These are phyloP conservation scores for Xylaria polymorpha DNA, from an alignment of 2,329 filamentous ascomycete species.

Conservation along the genomic window DNA sequence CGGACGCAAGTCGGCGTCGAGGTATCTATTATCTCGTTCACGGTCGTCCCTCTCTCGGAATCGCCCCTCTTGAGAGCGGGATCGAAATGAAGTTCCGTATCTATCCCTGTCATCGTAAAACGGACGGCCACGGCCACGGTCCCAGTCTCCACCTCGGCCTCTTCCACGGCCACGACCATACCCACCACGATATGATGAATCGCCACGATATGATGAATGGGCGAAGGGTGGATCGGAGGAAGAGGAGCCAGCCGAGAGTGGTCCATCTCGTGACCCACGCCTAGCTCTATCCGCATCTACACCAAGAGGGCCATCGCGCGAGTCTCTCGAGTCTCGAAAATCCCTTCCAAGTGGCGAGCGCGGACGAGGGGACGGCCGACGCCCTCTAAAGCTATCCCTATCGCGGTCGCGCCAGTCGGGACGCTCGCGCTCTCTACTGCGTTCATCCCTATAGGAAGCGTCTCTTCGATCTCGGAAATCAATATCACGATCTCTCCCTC, in stretches of 20 bases:
- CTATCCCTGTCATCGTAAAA: slow-evolving; percentile 72
- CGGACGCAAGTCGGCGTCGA: slow-evolving; percentile 53
- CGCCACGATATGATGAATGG: slow-evolving; percentile 61
- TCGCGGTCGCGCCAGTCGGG: slow-evolving; percentile 64
- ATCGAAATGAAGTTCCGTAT: slow-evolving; percentile 61
- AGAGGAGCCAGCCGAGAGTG: slow-evolving; percentile 76
- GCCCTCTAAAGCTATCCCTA: slow-evolving; percentile 65
- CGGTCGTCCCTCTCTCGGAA: slow-evolving; percentile 63
- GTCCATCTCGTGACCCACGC: slow-evolving; percentile 77
- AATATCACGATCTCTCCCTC: slow-evolving; percentile 68
- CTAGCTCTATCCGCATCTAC: slow-evolving; percentile 75
- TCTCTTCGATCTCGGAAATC: slow-evolving; percentile 69
- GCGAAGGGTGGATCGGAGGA: slow-evolving; percentile 74
- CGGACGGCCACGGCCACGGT: slow-evolving; percentile 60
- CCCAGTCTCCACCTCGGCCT: slow-evolving; percentile 63
- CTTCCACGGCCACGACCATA: slow-evolving; percentile 66
- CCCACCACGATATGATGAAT: slow-evolving; percentile 65
- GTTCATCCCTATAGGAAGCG: slow-evolving; percentile 66
- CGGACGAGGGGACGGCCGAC: slow-evolving; percentile 69
- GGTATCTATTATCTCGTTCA: slow-evolving; percentile 52
- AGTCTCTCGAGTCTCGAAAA: slow-evolving; percentile 67
- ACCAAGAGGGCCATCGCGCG: slow-evolving; percentile 66
- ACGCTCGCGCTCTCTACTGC: slow-evolving; percentile 67
- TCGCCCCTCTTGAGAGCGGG: slow-evolving; percentile 73
- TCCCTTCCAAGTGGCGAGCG: slow-evolving; percentile 74